Percentiles rank a stretch among this genome's conserved stretches.
Conservation (phyloP, 352 stramenopile genomes). For the Globisporangium nagaii region DNA sequence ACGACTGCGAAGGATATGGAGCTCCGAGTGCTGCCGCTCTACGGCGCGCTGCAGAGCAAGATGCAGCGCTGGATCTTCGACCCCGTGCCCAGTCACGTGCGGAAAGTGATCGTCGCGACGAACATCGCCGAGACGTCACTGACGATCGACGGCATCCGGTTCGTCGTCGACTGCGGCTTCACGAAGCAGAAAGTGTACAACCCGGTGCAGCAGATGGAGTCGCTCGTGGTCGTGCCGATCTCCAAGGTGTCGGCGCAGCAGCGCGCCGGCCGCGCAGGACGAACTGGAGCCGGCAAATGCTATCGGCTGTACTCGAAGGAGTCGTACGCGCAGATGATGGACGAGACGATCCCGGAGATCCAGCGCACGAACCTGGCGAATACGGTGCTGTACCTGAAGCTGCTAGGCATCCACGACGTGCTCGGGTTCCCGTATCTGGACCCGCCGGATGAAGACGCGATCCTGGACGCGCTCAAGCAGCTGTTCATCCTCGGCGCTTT, state of each 20-base stretch:
- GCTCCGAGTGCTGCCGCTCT: conserved; percentile 89
- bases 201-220: conserved; percentile 63
- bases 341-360: conserved; percentile 98
- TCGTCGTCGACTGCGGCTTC: conserved; percentile 76
- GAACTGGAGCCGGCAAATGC: conserved; percentile 96
- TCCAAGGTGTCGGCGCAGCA: conserved; percentile 94
- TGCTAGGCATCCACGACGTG: conserved; percentile 69
- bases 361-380: conserved; percentile 91
- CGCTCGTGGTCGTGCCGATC: conserved; percentile 92
- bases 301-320: conserved; percentile 98
- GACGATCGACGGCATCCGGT: conserved; percentile 96
- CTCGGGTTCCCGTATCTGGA: conserved; percentile 68
- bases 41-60: conserved; percentile 92
- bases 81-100: conserved; percentile 64
- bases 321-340: conserved; percentile 94
- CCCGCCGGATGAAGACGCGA: conserved; percentile 54
- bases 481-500: conserved; percentile 65
- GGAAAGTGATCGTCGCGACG: conserved; percentile 87
- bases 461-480: conserved; percentile 75
- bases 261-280: conserved; percentile 92
- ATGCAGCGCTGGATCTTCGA: conserved; percentile 95
- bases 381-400: conserved; percentile 91
- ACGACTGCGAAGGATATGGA: conserved; percentile 16
- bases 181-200: conserved; percentile 93
- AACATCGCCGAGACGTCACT: conserved; percentile 97